A percentile compares a stretch with the other conserved stretches of the same genome.
Conservation (phyloP, 139 green algal genomes). For the Chlorella vulgaris region DNA sequence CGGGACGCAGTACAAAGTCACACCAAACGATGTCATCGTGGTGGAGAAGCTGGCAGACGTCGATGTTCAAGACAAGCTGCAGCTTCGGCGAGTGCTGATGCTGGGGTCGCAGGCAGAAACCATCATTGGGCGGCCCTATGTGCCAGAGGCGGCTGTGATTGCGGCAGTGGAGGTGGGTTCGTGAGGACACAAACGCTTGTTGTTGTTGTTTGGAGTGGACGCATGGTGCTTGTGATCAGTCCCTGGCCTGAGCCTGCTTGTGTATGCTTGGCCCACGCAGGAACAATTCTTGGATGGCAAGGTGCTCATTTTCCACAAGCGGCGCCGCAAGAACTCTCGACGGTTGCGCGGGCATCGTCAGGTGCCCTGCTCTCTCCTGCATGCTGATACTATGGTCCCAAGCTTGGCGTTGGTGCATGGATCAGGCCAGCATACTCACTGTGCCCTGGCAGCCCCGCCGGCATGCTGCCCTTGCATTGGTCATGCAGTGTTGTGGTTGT, state of each 20-base stretch:
- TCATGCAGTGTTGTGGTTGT: too few relatives aligned
- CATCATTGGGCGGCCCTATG: constrained; percentile 65
- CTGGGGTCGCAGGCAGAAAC: constrained; percentile 59
- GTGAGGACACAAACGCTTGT: too few relatives aligned
- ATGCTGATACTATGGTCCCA: too few relatives aligned
- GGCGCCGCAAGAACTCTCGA: constrained; percentile 81
- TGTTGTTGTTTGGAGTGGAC: too few relatives aligned
- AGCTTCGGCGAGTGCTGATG: constrained; percentile 63
- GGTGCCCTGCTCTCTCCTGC: constrained; percentile 17
- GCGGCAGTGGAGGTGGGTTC: constrained; percentile 57
- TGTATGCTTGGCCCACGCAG: constrained; percentile 29
- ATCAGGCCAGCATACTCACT: too few relatives aligned
- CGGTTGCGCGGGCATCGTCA: constrained; percentile 72
- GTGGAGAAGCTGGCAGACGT: constrained; percentile 65
- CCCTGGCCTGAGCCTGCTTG: too few relatives aligned
- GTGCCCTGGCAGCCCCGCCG: too few relatives aligned
- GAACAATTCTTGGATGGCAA: constrained; percentile 83
- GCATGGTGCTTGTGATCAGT: too few relatives aligned
- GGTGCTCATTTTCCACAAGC: constrained; percentile 88
- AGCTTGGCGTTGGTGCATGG: background rate
- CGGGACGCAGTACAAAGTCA: constrained; percentile 71
- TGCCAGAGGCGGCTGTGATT: constrained; percentile 51
- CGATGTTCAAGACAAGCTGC: constrained; percentile 65
- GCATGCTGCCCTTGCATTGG: too few relatives aligned
- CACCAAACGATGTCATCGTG: constrained; percentile 70